Evolutionary conservation across 2,329 filamentous ascomycete genomes (phyloP).

Genomic region (Emmonsia crescens): DNA sequence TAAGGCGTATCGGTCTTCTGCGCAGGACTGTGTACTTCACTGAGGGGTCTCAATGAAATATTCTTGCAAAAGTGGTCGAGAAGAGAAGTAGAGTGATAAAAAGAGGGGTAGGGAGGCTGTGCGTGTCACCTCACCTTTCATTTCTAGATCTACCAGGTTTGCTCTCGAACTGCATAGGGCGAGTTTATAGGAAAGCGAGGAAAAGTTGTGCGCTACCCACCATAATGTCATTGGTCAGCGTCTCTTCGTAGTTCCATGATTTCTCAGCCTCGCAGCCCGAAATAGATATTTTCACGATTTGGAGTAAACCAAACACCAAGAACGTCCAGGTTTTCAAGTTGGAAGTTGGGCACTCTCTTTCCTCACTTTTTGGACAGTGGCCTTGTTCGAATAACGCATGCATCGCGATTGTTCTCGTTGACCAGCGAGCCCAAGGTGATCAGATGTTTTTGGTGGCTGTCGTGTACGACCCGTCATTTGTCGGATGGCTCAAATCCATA

Average conservation of each 20-base stretch:
- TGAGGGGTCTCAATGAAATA: not conserved
- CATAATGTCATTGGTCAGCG: not conserved
- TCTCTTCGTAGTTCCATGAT: not conserved
- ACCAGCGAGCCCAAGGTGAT: not conserved
- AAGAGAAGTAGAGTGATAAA: not conserved
- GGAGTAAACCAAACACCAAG: not conserved
- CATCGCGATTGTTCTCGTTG: not conserved
- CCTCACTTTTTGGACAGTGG: not conserved
- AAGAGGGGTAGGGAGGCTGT: not conserved
- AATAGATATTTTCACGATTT: not conserved
- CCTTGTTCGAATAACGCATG: not conserved
- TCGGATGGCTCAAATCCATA: not conserved
- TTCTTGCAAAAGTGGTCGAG: not conserved
- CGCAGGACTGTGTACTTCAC: not conserved
- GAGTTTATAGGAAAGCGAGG: not conserved
- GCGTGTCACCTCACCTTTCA: not conserved
- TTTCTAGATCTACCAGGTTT: not conserved
- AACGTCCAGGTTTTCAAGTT: not conserved
- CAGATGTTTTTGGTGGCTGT: not conserved
- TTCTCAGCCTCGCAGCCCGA: not conserved
- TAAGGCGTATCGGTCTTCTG: not conserved
- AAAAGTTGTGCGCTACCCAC: not conserved
- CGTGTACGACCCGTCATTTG: not conserved
- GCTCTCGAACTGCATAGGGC: not conserved
- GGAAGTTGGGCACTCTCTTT: not conserved